Base-by-base conservation (phyloP, 345 rosid species). In the Aquilaria malaccensis region DNA sequence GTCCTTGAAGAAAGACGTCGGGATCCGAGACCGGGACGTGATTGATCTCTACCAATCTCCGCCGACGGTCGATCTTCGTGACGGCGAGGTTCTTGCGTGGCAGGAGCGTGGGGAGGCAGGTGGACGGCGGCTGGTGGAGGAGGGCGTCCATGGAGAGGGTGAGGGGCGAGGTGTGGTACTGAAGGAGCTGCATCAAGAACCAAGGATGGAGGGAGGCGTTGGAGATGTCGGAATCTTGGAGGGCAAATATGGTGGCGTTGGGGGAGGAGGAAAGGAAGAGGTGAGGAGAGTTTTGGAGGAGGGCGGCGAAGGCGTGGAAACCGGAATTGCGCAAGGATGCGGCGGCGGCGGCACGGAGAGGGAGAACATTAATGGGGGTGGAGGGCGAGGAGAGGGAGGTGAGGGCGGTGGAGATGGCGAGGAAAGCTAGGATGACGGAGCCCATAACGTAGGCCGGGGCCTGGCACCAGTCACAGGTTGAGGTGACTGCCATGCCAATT, bases 161-260 rank as follows among this genome's bases (percentile, higher is more conserved):
- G 49, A 72, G 51, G 50, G 94, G 80, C 41, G 80, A 71, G 12
- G 85, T 76, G 64, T 87, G 98, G 72, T 89, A 89, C 31, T 77
- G 94, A 47, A 89, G 80, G 58, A 89, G 76, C 32, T 75, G 80
- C n/a, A 75, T 86, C 65, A 84, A 66, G 74, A 77, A 67, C 87
- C 73, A 52, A 7, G 83, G 86, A 68, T 83, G 71, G 62, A 55
- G 62, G 33, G 89, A 68, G 70, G 77, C 61, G 56, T 74, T 80
- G 67, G 70, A 66, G 13, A 87, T 71, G 71, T 77, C 74, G 14
- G 91, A 50, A 64, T 93, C 96, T n/a, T 75, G 61, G 62, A 89
- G 75, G 54, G 89, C 94, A 45, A 93, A 93, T 70, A 93, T 70
- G 51, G 96, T 93, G 33, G 81, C 63, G 63, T 83, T 78, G 0